These are phyloP conservation scores for Cubamyces lactineus DNA, from an alignment of 768 basidiomycete genomes.

Conservation along the genomic window DNA sequence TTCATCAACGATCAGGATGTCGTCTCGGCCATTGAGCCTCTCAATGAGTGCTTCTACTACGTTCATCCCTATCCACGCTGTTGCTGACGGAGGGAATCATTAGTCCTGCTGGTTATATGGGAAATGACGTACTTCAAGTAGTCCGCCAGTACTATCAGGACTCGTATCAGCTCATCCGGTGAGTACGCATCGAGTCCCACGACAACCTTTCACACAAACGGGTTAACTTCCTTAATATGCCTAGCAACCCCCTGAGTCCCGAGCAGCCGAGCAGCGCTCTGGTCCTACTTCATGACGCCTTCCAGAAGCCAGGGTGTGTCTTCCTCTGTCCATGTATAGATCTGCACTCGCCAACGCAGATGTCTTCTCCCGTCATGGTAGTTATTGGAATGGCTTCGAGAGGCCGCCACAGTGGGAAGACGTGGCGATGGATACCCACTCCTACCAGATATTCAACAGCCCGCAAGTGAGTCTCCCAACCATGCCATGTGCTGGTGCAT, in stretches of 20 bases:
- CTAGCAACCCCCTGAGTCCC: constrained; percentile 46
- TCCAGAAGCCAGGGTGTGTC: constrained; percentile 56
- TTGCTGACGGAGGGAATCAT: not conserved
- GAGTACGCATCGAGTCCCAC: constrained; percentile 3
- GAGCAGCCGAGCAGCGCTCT: constrained; percentile 56
- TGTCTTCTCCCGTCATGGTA: constrained; percentile 34
- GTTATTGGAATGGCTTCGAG: constrained; percentile 72
- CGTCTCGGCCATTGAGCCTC: constrained; percentile 69
- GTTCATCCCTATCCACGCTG: not conserved
- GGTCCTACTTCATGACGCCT: constrained; percentile 77
- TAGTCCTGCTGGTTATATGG: constrained; percentile 74
- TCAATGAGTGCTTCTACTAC: constrained; percentile 66
- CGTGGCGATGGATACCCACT: constrained; percentile 80
- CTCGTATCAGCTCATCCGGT: constrained; percentile 78
- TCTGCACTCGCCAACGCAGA: not conserved
- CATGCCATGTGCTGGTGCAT: not conserved
- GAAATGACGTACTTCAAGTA: constrained; percentile 52
- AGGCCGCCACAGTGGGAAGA: constrained; percentile 53
- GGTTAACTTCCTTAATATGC: not conserved
- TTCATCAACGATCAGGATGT: constrained; percentile 55
- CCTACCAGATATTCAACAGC: constrained; percentile 77
- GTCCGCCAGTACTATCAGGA: constrained; percentile 69
- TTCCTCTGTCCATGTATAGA: not conserved
- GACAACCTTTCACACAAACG: not conserved
- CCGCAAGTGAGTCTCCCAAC: constrained; percentile 45